These are phyloP conservation scores for Mrakiaceae sp. DNA, from an alignment of 1,284 basidiomycete genomes.

Conservation along the genomic window DNA sequence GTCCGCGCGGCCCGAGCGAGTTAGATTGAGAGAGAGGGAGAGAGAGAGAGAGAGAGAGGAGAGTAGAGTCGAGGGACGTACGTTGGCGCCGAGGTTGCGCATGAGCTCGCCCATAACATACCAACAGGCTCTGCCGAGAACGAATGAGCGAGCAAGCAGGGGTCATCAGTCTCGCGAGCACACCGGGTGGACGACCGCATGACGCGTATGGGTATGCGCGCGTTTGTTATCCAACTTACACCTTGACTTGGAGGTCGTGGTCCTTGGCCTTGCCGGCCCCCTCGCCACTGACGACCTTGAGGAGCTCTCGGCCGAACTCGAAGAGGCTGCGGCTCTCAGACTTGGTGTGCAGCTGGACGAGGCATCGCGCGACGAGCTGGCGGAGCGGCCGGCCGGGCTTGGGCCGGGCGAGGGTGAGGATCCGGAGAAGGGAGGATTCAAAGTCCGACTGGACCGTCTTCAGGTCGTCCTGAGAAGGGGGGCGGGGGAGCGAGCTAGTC, in stretches of 20 bases:
- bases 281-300: constrained; percentile 60
- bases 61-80: constrained; percentile 30
- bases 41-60: background rate
- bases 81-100: constrained; percentile 68
- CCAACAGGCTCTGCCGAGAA: constrained; percentile 29
- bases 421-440: constrained; percentile 52
- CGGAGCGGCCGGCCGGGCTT: constrained; percentile 73
- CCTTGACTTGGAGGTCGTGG: constrained; percentile 52
- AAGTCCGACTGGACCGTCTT: constrained; percentile 51
- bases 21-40: background rate
- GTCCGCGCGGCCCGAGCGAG: too few species aligned
- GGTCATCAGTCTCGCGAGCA: too few species aligned
- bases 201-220: too few species aligned
- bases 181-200: too few species aligned
- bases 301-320: constrained; percentile 68
- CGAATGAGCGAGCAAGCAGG: background rate
- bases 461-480: constrained; percentile 44
- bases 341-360: constrained; percentile 63
- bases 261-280: constrained; percentile 50
- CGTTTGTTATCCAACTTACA: constrained; percentile 40
- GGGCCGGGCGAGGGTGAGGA: constrained; percentile 52
- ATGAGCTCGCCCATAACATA: constrained; percentile 82
- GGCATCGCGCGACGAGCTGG: constrained; percentile 63
- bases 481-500: background rate
- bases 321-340: constrained; percentile 76